phyloP scores from a whole-genome alignment of 495 filamentous ascomycete species.

The Trichoderma asperelloides region DNA sequence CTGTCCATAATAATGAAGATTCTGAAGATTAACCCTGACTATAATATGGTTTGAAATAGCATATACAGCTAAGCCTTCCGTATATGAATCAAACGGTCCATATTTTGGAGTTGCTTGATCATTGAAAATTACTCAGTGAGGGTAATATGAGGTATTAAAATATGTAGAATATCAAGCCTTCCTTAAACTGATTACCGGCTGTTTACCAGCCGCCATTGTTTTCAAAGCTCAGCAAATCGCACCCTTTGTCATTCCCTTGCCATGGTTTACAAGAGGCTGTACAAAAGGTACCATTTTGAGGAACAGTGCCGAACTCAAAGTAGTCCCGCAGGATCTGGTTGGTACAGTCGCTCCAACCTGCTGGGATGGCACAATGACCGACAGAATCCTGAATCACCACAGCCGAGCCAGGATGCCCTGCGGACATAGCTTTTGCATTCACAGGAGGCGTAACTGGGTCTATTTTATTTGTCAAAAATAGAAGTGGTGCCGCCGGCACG shows the following conservation, averaged over 20 bases:
- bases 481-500: constrained; percentile 19
- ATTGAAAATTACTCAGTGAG: no score
- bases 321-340: constrained; percentile 17
- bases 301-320: constrained; percentile 20
- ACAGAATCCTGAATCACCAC: constrained; percentile 22
- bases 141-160: no score
- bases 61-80: no score
- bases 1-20: no score
- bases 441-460: constrained; percentile 26
- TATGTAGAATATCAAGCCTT: no score
- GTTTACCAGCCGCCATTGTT: no score
- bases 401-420: constrained; percentile 15
- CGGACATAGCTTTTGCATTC: constrained; percentile 21
- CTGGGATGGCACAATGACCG: constrained; percentile 19
- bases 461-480: constrained; percentile 20
- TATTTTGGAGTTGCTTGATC: no score
- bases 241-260: background rate
- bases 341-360: constrained; percentile 18
- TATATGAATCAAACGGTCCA: no score
- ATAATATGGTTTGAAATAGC: no score
- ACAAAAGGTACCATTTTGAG: constrained; percentile 18
- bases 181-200: no score
- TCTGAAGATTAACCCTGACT: no score
- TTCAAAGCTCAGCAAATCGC: no score
- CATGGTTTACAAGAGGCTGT: constrained; percentile 16